Conservation (phyloP, 768 basidiomycete species). For the Tricholoma flavovirens region DNA sequence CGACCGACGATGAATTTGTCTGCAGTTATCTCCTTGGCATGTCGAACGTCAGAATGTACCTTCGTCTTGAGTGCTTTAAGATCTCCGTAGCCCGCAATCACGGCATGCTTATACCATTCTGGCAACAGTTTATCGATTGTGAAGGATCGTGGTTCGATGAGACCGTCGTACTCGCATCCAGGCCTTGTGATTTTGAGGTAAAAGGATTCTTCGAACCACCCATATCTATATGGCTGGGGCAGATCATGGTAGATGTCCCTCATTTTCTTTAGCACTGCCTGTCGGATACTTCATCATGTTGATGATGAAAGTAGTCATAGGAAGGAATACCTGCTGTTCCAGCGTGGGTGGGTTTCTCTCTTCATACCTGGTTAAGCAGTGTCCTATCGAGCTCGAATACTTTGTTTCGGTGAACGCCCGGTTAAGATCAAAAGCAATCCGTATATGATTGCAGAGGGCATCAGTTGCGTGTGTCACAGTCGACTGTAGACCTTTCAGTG, state of each 20-base stretch:
- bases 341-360: not conserved
- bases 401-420: not conserved
- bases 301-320: not conserved
- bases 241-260: not conserved
- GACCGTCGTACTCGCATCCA: slow-evolving; percentile 8
- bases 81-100: slow-evolving; percentile 5
- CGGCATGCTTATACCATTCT: slow-evolving; percentile 3
- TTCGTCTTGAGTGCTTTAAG: not conserved
- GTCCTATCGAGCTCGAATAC: not conserved
- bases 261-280: not conserved
- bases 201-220: slow-evolving; percentile 3
- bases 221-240: not conserved
- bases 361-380: slow-evolving; percentile 1
- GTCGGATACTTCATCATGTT: not conserved
- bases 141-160: slow-evolving; percentile 9
- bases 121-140: not conserved
- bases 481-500: not conserved
- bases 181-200: slow-evolving; percentile 10
- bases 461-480: not conserved
- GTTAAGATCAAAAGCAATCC: not conserved
- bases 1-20: slow-evolving; percentile 2
- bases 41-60: not conserved
- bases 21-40: slow-evolving; percentile 5
- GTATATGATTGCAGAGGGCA: not conserved
- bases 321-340: not conserved